Conservation (phyloP, 805 yeast species). For the Spathaspora girioi region DNA sequence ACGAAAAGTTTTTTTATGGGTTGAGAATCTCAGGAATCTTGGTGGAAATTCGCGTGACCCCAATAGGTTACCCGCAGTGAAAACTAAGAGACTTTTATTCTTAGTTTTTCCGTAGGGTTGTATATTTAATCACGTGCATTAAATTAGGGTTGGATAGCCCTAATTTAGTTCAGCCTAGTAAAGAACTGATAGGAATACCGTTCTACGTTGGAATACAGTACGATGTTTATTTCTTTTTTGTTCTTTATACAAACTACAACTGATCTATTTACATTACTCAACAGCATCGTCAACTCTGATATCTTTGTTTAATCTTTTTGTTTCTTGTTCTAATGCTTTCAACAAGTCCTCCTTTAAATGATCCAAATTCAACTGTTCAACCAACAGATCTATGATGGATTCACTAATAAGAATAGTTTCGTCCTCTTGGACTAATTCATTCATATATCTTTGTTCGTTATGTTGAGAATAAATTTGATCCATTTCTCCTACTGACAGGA, state of each 20-base stretch:
- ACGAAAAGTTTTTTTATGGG: conserved; percentile 2
- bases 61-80: neutral
- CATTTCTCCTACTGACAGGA: conserved; percentile 11
- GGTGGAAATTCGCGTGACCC: neutral
- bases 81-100: neutral
- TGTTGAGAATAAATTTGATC: conserved; percentile 15
- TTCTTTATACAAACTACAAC: neutral
- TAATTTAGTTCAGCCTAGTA: neutral
- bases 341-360: conserved; percentile 42
- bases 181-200: too few relatives aligned
- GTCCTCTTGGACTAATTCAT: conserved; percentile 14
- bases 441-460: neutral
- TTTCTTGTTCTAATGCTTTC: conserved; percentile 56
- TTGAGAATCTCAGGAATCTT: neutral
- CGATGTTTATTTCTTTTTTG: neutral
- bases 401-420: conserved; percentile 44
- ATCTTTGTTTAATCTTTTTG: conserved; percentile 17
- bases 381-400: conserved; percentile 43
- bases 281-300: conserved; percentile 15
- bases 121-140: neutral
- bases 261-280: conserved; percentile 8
- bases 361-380: conserved; percentile 42
- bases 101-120: neutral
- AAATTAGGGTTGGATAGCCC: conserved; percentile 1
- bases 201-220: too few relatives aligned